Conservation (phyloP, 2,329 filamentous ascomycete species). For the Leptoxyphium fumago region DNA sequence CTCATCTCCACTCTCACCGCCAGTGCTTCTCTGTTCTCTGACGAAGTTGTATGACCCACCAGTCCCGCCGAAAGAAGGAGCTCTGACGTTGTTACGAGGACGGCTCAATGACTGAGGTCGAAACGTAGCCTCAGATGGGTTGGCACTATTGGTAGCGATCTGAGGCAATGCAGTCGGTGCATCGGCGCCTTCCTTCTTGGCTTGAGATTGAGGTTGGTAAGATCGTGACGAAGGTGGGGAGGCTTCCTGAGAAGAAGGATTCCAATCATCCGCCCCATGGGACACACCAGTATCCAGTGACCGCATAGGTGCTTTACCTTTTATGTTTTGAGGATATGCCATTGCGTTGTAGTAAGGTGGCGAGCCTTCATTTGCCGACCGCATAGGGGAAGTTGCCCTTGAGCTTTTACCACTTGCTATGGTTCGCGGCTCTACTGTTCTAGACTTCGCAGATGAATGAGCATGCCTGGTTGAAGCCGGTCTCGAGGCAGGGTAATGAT, state of each 20-base stretch:
- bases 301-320: neutral
- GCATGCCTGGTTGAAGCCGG: neutral
- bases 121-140: neutral
- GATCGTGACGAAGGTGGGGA: neutral
- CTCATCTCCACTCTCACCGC: neutral
- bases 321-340: neutral
- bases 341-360: neutral
- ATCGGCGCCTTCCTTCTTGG: neutral
- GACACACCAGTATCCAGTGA: neutral
- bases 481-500: neutral
- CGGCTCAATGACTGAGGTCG: conserved; percentile 19
- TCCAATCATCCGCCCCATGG: neutral
- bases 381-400: neutral
- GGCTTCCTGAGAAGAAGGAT: neutral
- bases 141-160: neutral
- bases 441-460: neutral
- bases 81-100: conserved; percentile 48
- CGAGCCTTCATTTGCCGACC: neutral
- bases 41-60: conserved; percentile 26
- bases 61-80: conserved; percentile 65
- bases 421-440: neutral
- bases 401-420: neutral
- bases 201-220: no score
- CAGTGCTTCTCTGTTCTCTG: neutral
- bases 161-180: neutral